Conservation (phyloP, 306 rosid genomes). For the Delonix regia region DNA sequence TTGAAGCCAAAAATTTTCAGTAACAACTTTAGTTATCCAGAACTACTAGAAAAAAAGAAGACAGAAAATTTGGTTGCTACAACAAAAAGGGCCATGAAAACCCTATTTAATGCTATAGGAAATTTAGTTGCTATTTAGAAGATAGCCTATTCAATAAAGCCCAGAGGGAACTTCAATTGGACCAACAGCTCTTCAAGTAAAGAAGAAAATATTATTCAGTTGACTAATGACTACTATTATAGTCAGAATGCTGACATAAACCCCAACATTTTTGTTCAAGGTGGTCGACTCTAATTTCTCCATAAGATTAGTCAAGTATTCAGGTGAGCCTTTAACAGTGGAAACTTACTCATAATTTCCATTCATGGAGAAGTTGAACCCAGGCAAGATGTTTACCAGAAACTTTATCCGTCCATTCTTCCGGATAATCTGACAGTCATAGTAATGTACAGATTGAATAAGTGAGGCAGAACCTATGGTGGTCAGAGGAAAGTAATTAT, state of each 20-base stretch:
- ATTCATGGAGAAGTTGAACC: conserved; percentile 76
- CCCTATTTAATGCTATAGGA: not conserved
- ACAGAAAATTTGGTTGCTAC: too few relatives aligned
- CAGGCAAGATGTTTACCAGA: conserved; percentile 70
- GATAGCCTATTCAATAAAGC: not conserved
- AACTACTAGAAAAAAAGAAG: too few relatives aligned
- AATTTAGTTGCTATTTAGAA: too few relatives aligned
- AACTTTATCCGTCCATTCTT: conserved; percentile 70
- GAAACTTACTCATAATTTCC: conserved; percentile 72
- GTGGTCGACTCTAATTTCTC: not conserved
- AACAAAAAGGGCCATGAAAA: too few relatives aligned
- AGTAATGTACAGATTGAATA: conserved; percentile 8
- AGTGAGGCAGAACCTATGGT: not conserved
- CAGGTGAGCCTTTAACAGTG: not conserved
- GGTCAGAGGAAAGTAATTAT: not conserved
- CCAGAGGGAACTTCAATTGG: not conserved
- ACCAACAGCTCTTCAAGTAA: not conserved
- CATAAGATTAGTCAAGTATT: not conserved
- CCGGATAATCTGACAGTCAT: conserved; percentile 59
- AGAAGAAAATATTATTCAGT: not conserved
- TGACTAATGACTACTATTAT: too few relatives aligned
- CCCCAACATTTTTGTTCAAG: not conserved
- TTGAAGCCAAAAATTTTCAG: too few relatives aligned
- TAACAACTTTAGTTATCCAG: too few relatives aligned
- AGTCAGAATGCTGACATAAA: not conserved